Percentiles rank a stretch among this genome's conserved stretches.
phyloP scores from a whole-genome alignment of 352 stramenopile genomes.

The Blastocystis sp. region DNA sequence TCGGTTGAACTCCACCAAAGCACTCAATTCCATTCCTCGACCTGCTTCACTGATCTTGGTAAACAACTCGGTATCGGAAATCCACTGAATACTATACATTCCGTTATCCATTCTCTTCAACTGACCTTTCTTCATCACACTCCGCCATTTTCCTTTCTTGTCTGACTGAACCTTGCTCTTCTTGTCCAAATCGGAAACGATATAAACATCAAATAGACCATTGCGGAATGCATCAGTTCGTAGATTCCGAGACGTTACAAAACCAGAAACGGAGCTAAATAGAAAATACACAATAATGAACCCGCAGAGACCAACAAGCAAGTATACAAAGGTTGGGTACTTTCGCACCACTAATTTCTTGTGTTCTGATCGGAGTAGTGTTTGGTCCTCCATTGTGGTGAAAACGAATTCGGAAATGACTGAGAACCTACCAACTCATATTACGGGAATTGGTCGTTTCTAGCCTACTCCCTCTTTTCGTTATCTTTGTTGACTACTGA shows the following conservation, averaged over 20 bases:
- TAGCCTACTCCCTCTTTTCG: too few relatives aligned
- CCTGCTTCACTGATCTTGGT: constrained; percentile 83
- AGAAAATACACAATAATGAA: constrained; percentile 28
- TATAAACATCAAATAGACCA: constrained; percentile 66
- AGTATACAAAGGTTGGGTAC: background rate
- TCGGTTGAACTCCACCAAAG: constrained; percentile 79
- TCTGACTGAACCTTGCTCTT: constrained; percentile 76
- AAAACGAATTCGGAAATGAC: background rate
- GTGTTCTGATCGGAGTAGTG: background rate
- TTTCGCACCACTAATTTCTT: background rate
- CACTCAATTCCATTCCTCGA: constrained; percentile 86
- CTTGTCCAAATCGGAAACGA: constrained; percentile 89
- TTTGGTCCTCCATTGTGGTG: constrained; percentile 15
- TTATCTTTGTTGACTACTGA: too few relatives aligned
- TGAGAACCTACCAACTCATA: background rate
- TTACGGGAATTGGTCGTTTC: background rate
- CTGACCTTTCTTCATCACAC: constrained; percentile 80
- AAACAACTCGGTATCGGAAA: constrained; percentile 66
- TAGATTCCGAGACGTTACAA: background rate
- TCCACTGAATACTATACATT: constrained; percentile 67
- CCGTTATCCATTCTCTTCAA: constrained; percentile 72
- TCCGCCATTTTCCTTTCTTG: constrained; percentile 82
- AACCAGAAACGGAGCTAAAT: background rate
- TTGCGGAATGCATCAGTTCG: background rate
- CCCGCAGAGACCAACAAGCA: background rate